Evolutionary conservation across 805 yeast genomes (phyloP).

Genomic region (Maudiozyma barnettii): DNA sequence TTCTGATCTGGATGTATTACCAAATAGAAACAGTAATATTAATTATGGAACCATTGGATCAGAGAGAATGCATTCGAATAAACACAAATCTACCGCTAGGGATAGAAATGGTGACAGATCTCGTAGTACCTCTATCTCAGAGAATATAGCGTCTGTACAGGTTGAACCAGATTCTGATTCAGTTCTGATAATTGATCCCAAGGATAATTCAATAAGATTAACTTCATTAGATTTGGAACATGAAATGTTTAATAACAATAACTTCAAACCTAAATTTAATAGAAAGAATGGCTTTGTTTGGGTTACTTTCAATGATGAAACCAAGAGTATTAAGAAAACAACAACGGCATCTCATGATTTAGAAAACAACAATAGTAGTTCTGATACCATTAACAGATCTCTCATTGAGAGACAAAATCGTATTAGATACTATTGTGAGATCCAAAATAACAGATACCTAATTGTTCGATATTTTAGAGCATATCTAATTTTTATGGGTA

Average conservation of each 20-base stretch:
- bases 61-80: background rate
- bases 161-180: conserved; percentile 3
- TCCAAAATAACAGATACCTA: background rate
- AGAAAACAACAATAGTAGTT: background rate
- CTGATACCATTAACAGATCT: background rate
- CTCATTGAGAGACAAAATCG: background rate
- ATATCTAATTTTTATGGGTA: conserved; percentile 11
- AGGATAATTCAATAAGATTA: conserved; percentile 17
- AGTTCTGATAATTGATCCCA: conserved; percentile 13
- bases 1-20: conserved; percentile 3
- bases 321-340: background rate
- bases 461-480: background rate
- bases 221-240: conserved; percentile 10
- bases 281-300: conserved; percentile 8
- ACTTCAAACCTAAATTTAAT: conserved; percentile 3
- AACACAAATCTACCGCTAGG: too few species aligned
- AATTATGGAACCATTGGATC: background rate
- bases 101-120: background rate
- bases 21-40: conserved; percentile 1
- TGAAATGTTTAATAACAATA: background rate
- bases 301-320: conserved; percentile 2
- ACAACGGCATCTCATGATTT: background rate
- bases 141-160: background rate
- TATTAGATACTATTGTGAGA: conserved; percentile 8
- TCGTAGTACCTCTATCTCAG: background rate